Evolutionary conservation across 495 filamentous ascomycete genomes (phyloP).

Genomic region (Ramalina peruviana): DNA sequence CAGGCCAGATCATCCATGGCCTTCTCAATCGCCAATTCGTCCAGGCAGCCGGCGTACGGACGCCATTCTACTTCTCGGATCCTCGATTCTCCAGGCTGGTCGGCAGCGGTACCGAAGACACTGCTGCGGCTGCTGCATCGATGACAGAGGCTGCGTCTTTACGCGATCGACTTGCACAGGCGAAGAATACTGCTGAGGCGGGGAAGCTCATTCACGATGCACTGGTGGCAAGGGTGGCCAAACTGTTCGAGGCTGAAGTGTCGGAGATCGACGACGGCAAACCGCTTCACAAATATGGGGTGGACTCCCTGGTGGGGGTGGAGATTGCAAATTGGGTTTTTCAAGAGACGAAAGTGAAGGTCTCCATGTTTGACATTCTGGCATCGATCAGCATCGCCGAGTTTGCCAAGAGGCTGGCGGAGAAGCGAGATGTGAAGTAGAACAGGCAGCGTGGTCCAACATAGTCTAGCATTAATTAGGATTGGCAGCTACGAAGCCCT

Average conservation of each 20-base stretch:
- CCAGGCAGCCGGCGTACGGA: background rate
- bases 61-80: slow-evolving; percentile 13
- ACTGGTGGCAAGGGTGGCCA: slow-evolving; percentile 8
- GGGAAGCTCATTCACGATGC: slow-evolving; percentile 5
- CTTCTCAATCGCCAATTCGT: slow-evolving; percentile 8
- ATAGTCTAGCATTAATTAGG: too few relatives aligned
- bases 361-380: slow-evolving; percentile 23
- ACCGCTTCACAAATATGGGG: slow-evolving; percentile 20
- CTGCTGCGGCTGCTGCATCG: background rate
- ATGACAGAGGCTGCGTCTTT: background rate
- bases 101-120: background rate
- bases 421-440: background rate
- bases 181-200: background rate
- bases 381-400: background rate
- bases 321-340: slow-evolving; percentile 28
- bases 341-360: slow-evolving; percentile 18
- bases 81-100: slow-evolving; percentile 8
- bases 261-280: slow-evolving; percentile 14
- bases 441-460: slow-evolving; percentile 16
- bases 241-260: slow-evolving; percentile 5
- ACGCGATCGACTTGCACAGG: background rate
- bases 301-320: slow-evolving; percentile 28
- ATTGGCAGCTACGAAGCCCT: too few relatives aligned
- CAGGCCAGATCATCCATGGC: slow-evolving; percentile 10
- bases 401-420: background rate